Conservation (phyloP, 805 yeast species). For the Yarrowia keelungensis region DNA sequence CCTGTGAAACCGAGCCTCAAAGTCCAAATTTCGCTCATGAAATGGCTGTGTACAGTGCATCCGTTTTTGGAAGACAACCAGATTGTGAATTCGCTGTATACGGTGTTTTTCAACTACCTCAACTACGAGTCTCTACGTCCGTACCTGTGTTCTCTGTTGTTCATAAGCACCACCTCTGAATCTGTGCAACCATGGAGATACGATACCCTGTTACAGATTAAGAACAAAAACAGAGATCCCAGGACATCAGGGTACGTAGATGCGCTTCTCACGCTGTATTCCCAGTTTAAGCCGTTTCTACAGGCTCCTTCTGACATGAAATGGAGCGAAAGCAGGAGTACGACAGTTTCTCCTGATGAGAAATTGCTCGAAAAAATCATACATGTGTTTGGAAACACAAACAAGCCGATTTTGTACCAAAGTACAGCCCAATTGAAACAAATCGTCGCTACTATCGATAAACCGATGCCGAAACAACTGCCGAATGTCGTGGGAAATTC, state of each 20-base stretch:
- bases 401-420: conserved; percentile 16
- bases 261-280: conserved; percentile 14
- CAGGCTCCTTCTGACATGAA: conserved; percentile 18
- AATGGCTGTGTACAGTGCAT: conserved; percentile 32
- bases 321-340: conserved; percentile 5
- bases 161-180: conserved; percentile 8
- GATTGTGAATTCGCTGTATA: conserved; percentile 27
- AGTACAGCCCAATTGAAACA: conserved; percentile 6
- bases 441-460: conserved; percentile 13
- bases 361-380: conserved; percentile 9
- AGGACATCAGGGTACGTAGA: conserved; percentile 17
- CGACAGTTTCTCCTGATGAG: conserved; percentile 9
- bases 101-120: conserved; percentile 28
- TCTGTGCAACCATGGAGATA: conserved; percentile 26
- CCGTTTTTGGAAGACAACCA: conserved; percentile 17
- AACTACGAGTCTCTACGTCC: conserved; percentile 30
- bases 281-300: conserved; percentile 16
- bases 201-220: conserved; percentile 27
- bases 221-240: conserved; percentile 29
- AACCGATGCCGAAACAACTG: conserved; percentile 31
- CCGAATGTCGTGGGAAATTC: neutral
- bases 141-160: conserved; percentile 12
- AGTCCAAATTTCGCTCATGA: conserved; percentile 3
- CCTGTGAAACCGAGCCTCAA: neutral
- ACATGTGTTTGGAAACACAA: conserved; percentile 8